phyloP scores from a whole-genome alignment of 768 basidiomycete species.

The Filobasidium wieringae region DNA sequence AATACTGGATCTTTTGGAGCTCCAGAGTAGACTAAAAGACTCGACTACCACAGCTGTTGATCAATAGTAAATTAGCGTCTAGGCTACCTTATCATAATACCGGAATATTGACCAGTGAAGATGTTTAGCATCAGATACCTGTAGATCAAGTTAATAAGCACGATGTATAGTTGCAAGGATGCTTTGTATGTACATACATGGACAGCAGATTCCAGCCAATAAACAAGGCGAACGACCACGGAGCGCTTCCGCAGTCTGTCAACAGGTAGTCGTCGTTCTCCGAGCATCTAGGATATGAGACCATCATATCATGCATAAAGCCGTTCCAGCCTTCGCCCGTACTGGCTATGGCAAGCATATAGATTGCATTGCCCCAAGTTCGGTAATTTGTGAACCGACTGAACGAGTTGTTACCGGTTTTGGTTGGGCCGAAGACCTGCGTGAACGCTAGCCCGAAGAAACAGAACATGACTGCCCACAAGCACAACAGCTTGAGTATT shows the following conservation, averaged over 20 bases:
- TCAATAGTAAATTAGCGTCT: slow-evolving; percentile 38
- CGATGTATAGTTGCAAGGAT: neutral
- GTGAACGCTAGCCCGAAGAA: slow-evolving; percentile 81
- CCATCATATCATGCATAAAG: slow-evolving; percentile 90
- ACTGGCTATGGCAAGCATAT: slow-evolving; percentile 87
- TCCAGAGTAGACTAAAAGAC: slow-evolving; percentile 91
- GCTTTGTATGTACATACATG: slow-evolving; percentile 49
- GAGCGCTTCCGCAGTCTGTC: slow-evolving; percentile 67
- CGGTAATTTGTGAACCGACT: slow-evolving; percentile 64
- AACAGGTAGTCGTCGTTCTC: slow-evolving; percentile 47
- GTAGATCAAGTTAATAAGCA: neutral
- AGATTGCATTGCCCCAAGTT: slow-evolving; percentile 61
- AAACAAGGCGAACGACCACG: slow-evolving; percentile 75
- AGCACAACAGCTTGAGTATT: slow-evolving; percentile 66
- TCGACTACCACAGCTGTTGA: slow-evolving; percentile 60
- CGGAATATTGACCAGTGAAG: slow-evolving; percentile 59
- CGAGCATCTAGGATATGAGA: slow-evolving; percentile 71
- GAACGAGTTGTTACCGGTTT: slow-evolving; percentile 58
- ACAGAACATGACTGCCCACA: slow-evolving; percentile 82
- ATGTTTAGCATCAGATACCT: slow-evolving; percentile 94
- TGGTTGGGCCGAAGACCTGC: slow-evolving; percentile 71
- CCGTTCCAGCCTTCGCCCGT: slow-evolving; percentile 94
- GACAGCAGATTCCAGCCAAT: slow-evolving; percentile 90
- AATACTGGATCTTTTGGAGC: slow-evolving; percentile 64
- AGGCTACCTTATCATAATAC: slow-evolving; percentile 1